Evolutionary conservation across 192 early-diverging fungal species (phyloP).

Genomic region (Backusella circina): DNA sequence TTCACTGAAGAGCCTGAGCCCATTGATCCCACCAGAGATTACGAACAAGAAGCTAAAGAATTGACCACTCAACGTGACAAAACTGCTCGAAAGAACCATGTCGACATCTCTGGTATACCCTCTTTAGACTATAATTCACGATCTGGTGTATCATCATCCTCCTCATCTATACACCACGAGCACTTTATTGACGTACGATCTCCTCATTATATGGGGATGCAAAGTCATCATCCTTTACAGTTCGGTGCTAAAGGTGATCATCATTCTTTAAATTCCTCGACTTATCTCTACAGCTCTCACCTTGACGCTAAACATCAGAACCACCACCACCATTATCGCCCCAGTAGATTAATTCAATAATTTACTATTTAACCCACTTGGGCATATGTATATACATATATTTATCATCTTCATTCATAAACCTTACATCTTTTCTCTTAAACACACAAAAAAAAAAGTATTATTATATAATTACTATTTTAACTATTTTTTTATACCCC

Average conservation of each 20-base stretch:
- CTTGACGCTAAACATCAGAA: neutral
- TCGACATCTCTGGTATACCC: neutral
- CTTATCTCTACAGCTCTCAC: neutral
- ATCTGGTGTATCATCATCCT: conserved; percentile 7
- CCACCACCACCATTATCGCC: neutral
- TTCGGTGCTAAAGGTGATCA: neutral
- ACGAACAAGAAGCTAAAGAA: conserved; percentile 16
- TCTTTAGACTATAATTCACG: neutral
- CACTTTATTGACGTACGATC: conserved; percentile 6
- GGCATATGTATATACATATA: neutral
- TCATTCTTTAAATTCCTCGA: neutral
- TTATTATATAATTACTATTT: neutral
- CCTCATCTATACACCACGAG: conserved; percentile 4
- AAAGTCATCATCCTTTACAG: neutral
- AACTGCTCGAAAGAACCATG: conserved; percentile 1
- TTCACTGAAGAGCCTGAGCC: conserved; percentile 30
- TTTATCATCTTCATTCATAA: neutral
- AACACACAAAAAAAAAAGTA: neutral
- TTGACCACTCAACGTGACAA: neutral
- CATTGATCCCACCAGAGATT: conserved; percentile 30
- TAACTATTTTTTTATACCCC: neutral
- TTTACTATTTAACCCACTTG: neutral
- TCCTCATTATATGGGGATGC: conserved; percentile 1
- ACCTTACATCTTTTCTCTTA: neutral
- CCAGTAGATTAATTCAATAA: conserved; percentile 9